phyloP scores from a whole-genome alignment of 352 stramenopile species.

The Thraustochytrium striatum region DNA sequence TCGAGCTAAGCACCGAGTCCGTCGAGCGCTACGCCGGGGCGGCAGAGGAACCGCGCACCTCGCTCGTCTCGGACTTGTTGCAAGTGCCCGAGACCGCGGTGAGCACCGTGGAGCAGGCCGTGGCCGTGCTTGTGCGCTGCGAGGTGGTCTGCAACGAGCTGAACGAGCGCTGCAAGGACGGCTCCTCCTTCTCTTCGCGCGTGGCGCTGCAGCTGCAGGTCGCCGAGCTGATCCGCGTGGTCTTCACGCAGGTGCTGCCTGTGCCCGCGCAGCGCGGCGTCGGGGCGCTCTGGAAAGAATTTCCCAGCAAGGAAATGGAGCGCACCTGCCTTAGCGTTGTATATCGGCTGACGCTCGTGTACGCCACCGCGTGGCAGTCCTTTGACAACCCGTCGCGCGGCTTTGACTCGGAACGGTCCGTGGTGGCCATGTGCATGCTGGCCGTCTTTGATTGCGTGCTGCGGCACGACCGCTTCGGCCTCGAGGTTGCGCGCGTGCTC shows the following conservation, averaged over 20 bases:
- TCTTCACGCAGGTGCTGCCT: slow-evolving; percentile 74
- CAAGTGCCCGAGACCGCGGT: slow-evolving; percentile 71
- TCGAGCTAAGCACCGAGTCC: slow-evolving; percentile 62
- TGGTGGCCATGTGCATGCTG: slow-evolving; percentile 70
- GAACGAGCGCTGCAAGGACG: slow-evolving; percentile 69
- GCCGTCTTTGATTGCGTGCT: slow-evolving; percentile 74
- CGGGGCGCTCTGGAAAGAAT: slow-evolving; percentile 68
- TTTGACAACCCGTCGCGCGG: slow-evolving; percentile 75
- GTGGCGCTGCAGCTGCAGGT: slow-evolving; percentile 78
- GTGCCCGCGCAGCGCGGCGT: slow-evolving; percentile 58
- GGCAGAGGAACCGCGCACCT: slow-evolving; percentile 64
- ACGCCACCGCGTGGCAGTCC: slow-evolving; percentile 75
- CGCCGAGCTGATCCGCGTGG: slow-evolving; percentile 71
- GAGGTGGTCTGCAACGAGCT: slow-evolving; percentile 70
- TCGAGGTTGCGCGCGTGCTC: slow-evolving; percentile 75
- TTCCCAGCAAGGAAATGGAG: slow-evolving; percentile 70
- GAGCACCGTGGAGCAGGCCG: slow-evolving; percentile 66
- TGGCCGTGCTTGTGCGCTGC: slow-evolving; percentile 72
- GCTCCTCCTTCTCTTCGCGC: slow-evolving; percentile 75
- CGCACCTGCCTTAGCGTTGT: slow-evolving; percentile 69
- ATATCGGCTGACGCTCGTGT: slow-evolving; percentile 70
- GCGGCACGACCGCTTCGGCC: slow-evolving; percentile 67
- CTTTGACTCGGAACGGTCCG: slow-evolving; percentile 74
- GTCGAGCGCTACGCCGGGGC: slow-evolving; percentile 73
- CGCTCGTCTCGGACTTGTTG: slow-evolving; percentile 70